phyloP scores from a whole-genome alignment of 805 yeast species.

The Myxozyma kluyveri region DNA sequence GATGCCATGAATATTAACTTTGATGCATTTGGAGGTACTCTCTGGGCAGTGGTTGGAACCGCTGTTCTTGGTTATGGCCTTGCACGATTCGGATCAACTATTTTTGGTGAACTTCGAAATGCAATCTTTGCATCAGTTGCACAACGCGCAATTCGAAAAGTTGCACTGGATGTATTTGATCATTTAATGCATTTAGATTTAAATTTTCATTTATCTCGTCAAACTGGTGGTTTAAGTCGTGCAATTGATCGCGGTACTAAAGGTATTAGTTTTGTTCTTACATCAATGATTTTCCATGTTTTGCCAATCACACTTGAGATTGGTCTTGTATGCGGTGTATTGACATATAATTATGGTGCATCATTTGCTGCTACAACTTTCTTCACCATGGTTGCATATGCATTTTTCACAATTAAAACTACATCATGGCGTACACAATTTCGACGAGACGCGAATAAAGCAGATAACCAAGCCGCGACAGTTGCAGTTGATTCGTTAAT shows the following conservation, averaged over 20 bases:
- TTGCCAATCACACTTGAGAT: constrained; percentile 91
- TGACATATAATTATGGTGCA: constrained; percentile 88
- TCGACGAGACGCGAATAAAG: constrained; percentile 82
- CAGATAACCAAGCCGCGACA: constrained; percentile 93
- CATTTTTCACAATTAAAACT: constrained; percentile 81
- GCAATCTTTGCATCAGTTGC: constrained; percentile 96
- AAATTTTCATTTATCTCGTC: constrained; percentile 84
- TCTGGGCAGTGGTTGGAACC: constrained; percentile 64
- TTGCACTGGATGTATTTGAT: constrained; percentile 80
- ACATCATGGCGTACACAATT: constrained; percentile 96
- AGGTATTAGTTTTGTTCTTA: constrained; percentile 88
- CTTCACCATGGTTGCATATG: constrained; percentile 82
- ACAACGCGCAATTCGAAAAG: constrained; percentile 86
- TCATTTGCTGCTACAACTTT: constrained; percentile 87
- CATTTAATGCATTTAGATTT: constrained; percentile 82
- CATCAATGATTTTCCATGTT: constrained; percentile 97
- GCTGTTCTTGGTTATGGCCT: constrained; percentile 83
- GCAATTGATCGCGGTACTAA: constrained; percentile 98
- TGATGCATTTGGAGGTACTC: constrained; percentile 60
- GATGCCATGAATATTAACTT: constrained; percentile 93
- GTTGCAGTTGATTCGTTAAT: constrained; percentile 91
- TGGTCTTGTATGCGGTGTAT: constrained; percentile 84
- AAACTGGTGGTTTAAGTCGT: constrained; percentile 93
- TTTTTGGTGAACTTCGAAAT: constrained; percentile 91
- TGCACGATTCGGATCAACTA: constrained; percentile 89